Evolutionary conservation across 176 grass and related monocot genomes (phyloP).

Genomic region (Ensete glaucum): DNA sequence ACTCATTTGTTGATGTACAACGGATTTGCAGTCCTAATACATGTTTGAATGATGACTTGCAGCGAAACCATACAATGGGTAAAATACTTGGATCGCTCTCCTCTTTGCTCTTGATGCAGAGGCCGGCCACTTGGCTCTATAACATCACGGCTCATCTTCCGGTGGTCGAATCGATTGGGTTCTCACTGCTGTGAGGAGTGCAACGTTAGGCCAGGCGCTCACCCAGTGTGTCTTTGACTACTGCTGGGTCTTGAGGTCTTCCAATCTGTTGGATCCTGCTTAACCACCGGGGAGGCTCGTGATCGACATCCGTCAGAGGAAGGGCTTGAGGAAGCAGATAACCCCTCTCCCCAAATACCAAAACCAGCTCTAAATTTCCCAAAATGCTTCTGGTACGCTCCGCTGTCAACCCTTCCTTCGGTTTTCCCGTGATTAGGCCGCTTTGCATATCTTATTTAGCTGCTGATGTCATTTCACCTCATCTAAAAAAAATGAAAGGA

Average conservation of each 20-base stretch:
- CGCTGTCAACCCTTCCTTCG: too few relatives aligned
- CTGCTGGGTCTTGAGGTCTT: constrained; percentile 1
- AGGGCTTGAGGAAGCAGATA: constrained; percentile 4
- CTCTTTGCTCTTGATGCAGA: background rate
- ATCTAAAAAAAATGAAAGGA: too few relatives aligned
- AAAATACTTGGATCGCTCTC: too few relatives aligned
- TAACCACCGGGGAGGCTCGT: background rate
- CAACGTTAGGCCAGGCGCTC: background rate
- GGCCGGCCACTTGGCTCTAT: background rate
- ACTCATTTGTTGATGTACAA: too few relatives aligned
- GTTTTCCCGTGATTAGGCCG: too few relatives aligned
- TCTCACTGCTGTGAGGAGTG: background rate
- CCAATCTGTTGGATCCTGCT: background rate
- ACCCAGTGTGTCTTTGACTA: constrained; percentile 1
- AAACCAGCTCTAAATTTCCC: background rate
- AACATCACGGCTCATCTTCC: constrained; percentile 6
- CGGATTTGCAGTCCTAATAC: too few relatives aligned
- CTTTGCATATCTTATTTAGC: too few relatives aligned
- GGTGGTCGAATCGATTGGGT: background rate
- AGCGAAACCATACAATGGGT: too few relatives aligned
- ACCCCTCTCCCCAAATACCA: background rate
- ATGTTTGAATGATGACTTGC: too few relatives aligned
- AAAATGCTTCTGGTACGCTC: background rate
- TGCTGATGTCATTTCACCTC: too few relatives aligned
- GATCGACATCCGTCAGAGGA: constrained; percentile 8